Conservation (phyloP, 1,284 basidiomycete genomes). For the Porodaedalea pini region DNA sequence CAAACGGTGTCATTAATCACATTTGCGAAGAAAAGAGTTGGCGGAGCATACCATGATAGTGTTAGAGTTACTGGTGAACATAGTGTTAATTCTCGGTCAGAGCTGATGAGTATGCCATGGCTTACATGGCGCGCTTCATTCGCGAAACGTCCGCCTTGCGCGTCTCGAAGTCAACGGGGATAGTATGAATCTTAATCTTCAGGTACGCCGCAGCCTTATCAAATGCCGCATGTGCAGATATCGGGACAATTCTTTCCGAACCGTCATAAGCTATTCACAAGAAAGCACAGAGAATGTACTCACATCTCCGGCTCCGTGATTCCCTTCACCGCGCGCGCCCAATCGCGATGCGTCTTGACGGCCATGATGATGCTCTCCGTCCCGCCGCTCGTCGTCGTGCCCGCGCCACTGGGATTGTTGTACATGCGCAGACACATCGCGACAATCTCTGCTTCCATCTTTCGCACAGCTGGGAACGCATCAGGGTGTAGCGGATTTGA, state of each 20-base stretch:
- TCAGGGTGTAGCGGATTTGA: conserved; percentile 95
- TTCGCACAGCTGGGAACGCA: conserved; percentile 90
- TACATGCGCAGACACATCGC: conserved; percentile 90
- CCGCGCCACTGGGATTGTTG: conserved; percentile 81
- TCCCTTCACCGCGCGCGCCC: conserved; percentile 82
- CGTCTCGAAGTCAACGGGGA: conserved; percentile 82
- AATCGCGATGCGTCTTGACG: conserved; percentile 91
- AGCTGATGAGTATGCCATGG: conserved; percentile 2
- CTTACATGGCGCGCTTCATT: conserved; percentile 84
- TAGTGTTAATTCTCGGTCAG: conserved; percentile 5
- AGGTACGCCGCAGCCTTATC: conserved; percentile 91
- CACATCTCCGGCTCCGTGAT: conserved; percentile 93
- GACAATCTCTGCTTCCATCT: conserved; percentile 98
- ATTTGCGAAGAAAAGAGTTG: neutral
- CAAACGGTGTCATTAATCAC: conserved; percentile 3
- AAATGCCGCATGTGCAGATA: conserved; percentile 91
- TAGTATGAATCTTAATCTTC: conserved; percentile 85
- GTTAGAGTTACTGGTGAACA: conserved; percentile 60
- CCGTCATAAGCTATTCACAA: neutral
- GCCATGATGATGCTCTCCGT: conserved; percentile 97
- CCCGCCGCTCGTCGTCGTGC: conserved; percentile 91
- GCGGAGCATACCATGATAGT: conserved; percentile 68
- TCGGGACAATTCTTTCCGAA: conserved; percentile 68
- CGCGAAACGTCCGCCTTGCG: conserved; percentile 77
- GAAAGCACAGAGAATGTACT: conserved; percentile 27